phyloP scores from a whole-genome alignment of 495 filamentous ascomycete genomes.

The Margaritispora aquatica region DNA sequence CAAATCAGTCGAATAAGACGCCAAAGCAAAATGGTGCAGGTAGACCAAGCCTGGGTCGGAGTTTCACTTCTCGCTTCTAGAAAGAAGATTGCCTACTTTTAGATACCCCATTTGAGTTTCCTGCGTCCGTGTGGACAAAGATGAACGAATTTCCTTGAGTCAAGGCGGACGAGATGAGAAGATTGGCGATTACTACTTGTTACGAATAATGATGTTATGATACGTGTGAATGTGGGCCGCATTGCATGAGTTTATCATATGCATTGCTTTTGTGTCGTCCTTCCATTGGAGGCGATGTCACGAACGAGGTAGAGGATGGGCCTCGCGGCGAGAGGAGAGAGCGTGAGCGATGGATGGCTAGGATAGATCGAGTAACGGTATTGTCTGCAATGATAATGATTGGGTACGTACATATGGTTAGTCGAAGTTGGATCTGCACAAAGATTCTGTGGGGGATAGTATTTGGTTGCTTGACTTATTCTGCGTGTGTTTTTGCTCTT shows the following conservation, averaged over 20 bases:
- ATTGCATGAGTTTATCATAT: neutral
- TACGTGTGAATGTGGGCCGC: neutral
- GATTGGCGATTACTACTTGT: neutral
- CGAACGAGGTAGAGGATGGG: neutral
- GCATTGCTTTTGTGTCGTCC: neutral
- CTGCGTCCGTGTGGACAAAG: too few relatives aligned
- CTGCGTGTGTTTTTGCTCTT: too few relatives aligned
- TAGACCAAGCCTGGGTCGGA: conserved; percentile 20
- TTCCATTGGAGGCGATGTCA: neutral
- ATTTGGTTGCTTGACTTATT: too few relatives aligned
- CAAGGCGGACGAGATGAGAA: neutral
- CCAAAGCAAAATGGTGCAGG: conserved; percentile 1
- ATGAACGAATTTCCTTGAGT: neutral
- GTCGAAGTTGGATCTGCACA: neutral
- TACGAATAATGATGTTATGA: neutral
- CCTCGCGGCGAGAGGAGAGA: neutral
- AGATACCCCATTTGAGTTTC: neutral
- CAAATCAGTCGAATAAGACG: neutral
- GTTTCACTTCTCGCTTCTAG: conserved; percentile 21
- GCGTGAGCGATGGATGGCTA: too few relatives aligned
- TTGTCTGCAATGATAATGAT: neutral
- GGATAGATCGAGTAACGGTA: neutral
- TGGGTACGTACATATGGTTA: neutral
- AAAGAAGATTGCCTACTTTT: neutral
- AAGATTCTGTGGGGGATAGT: neutral